A percentile compares a stretch with the other conserved stretches of the same genome.
phyloP scores from a whole-genome alignment of 2,329 filamentous ascomycete species.

The Aspergillus phoenicis region DNA sequence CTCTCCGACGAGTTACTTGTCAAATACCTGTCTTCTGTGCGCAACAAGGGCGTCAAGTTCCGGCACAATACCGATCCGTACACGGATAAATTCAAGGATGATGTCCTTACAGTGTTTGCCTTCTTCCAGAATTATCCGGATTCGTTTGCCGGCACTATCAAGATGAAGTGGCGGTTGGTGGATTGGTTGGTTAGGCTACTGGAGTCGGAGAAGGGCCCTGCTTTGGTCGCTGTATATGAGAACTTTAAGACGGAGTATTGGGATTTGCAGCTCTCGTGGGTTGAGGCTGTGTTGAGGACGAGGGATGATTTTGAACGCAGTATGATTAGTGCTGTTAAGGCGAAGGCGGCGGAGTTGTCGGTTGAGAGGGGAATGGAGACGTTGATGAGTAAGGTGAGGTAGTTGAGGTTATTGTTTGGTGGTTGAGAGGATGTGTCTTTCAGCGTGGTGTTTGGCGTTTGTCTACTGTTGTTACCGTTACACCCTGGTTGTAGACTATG shows the following conservation, averaged over 20 bases:
- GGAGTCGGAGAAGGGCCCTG: slow-evolving; percentile 70
- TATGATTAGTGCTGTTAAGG: slow-evolving; percentile 87
- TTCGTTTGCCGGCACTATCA: slow-evolving; percentile 72
- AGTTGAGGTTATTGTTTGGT: background rate
- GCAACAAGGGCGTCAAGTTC: slow-evolving; percentile 90
- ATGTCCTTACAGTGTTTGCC: slow-evolving; percentile 85
- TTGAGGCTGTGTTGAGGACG: slow-evolving; percentile 83
- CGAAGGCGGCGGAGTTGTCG: slow-evolving; percentile 80
- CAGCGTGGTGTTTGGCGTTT: slow-evolving; percentile 26
- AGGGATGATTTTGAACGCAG: slow-evolving; percentile 92
- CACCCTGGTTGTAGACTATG: no score
- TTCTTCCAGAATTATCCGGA: slow-evolving; percentile 78
- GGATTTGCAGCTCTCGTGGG: slow-evolving; percentile 94
- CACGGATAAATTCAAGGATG: slow-evolving; percentile 90
- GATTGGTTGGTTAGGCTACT: slow-evolving; percentile 80
- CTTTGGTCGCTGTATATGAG: slow-evolving; percentile 76
- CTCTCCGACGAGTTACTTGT: slow-evolving; percentile 88
- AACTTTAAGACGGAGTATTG: slow-evolving; percentile 84
- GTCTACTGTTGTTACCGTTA: background rate
- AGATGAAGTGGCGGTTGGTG: slow-evolving; percentile 88
- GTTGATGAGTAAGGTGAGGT: slow-evolving; percentile 88
- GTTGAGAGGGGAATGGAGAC: slow-evolving; percentile 82
- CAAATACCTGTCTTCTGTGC: slow-evolving; percentile 78
- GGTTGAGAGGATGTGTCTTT: background rate
- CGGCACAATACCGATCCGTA: slow-evolving; percentile 76